Base-by-base conservation (phyloP, 768 basidiomycete species). In the Sistotremastrum suecicum region DNA sequence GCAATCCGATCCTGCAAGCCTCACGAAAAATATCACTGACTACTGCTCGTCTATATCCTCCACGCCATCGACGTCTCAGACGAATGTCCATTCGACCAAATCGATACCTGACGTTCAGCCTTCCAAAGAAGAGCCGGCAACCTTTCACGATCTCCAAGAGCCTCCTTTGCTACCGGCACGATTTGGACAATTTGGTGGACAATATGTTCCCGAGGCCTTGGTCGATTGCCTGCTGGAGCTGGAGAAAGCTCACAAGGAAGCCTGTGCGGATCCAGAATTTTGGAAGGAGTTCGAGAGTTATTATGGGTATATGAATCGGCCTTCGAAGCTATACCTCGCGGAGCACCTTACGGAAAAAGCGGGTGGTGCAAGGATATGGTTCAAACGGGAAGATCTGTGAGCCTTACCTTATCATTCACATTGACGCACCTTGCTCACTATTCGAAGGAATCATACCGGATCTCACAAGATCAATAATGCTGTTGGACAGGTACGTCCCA, bases 381-480 rank as follows among this genome's bases (percentile, higher is more conserved):
- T 99, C 55, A 99, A 99, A 70, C 78, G 91, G 40, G 94, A 92
- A 64, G 90, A 94, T 55, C 58, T 94, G 83, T 83, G 51, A 51
- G 82, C 60, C 28, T 42, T 48, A 37, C 31, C 10, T 3, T 44
- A 20, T 42, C 20, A 12, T 39, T 20, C 36, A 41, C n/a, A 32
- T 9, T 41, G 30, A 20, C 30, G 30, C 20, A 12, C 31, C 9
- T 38, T 4, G 34, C 35, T 45, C 41, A 54, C 50, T 47, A 42
- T 31, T 49, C 28, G 11, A 11, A 88, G 85, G 48, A 99, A 99
- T 60, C 94, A 98, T 60, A 98, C 95, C 0, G 95, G 95, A 10
- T 97, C 92, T 7, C 95, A 99, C 65, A 99, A 98, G 64, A 98
- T 99, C 58, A 98, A 98, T 66, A 99, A 99, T 60, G 94, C 94